These are phyloP conservation scores for Gossypium stocksii DNA, from an alignment of 345 rosid species.

Conservation along the genomic window DNA sequence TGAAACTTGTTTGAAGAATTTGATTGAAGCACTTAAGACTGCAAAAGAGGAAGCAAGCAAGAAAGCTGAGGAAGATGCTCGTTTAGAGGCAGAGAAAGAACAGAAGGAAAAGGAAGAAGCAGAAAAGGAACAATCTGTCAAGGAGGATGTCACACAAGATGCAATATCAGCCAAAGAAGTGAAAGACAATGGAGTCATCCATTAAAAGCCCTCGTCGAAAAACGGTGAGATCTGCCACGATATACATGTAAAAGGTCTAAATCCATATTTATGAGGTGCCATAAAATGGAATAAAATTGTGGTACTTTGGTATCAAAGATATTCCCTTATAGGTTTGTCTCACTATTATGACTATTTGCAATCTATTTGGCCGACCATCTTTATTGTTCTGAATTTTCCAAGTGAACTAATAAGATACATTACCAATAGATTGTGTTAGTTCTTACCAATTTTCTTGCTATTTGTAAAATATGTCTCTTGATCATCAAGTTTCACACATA, in stretches of 20 bases:
- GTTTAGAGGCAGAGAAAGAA: conserved; percentile 12
- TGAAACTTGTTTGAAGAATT: conserved; percentile 16
- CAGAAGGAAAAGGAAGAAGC: not conserved
- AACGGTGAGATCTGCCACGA: too few relatives aligned
- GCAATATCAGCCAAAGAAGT: not conserved
- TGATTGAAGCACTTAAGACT: conserved; percentile 14
- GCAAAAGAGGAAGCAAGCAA: conserved; percentile 16
- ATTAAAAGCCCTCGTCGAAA: not conserved
- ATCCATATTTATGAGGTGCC: too few relatives aligned
- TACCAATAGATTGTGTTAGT: not conserved
- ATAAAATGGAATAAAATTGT: too few relatives aligned
- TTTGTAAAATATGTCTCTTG: too few relatives aligned
- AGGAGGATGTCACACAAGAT: not conserved
- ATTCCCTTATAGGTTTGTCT: not conserved
- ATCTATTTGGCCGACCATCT: not conserved
- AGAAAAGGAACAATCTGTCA: not conserved
- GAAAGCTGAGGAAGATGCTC: conserved; percentile 10
- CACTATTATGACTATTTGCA: not conserved
- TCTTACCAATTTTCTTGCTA: not conserved
- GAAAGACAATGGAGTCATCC: conserved; percentile 1
- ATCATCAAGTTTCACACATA: too few relatives aligned
- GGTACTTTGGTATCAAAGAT: too few relatives aligned
- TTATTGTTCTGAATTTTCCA: not conserved
- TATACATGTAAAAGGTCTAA: too few relatives aligned
- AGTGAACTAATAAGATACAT: not conserved